Evolutionary conservation across 192 early-diverging fungal species (phyloP).

Genomic region (Spinellus fusiger): DNA sequence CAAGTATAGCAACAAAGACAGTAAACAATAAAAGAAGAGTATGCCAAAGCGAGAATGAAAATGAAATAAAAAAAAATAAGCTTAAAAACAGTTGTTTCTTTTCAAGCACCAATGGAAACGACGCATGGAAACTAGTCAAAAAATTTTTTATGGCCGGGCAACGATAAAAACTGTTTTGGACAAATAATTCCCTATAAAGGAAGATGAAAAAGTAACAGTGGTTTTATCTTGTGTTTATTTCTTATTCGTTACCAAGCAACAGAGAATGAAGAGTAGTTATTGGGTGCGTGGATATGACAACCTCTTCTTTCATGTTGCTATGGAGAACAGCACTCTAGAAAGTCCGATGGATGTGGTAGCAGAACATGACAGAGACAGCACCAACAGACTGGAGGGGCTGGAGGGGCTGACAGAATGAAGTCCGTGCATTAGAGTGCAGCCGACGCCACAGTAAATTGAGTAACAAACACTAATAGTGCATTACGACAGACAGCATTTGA

Average conservation of each 20-base stretch:
- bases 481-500: conserved; percentile 20
- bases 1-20: background rate
- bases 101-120: background rate
- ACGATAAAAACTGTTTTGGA: background rate
- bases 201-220: background rate
- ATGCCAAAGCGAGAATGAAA: background rate
- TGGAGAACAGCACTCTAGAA: too few species aligned
- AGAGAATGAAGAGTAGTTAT: too few species aligned
- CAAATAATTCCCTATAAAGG: background rate
- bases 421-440: too few species aligned
- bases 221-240: background rate
- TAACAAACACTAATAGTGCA: conserved; percentile 16
- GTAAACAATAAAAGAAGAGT: background rate
- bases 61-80: background rate
- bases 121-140: background rate
- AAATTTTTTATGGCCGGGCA: background rate
- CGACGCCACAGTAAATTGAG: conserved; percentile 13
- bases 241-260: too few species aligned
- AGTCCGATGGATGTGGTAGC: too few species aligned
- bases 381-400: too few species aligned
- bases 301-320: too few species aligned
- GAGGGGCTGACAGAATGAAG: too few species aligned
- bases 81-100: background rate
- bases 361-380: too few species aligned
- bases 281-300: too few species aligned